Evolutionary conservation across 106 monocot species (phyloP), one percentile per base, ranked within the genome.

Genomic region (Vanilla planifolia): DNA sequence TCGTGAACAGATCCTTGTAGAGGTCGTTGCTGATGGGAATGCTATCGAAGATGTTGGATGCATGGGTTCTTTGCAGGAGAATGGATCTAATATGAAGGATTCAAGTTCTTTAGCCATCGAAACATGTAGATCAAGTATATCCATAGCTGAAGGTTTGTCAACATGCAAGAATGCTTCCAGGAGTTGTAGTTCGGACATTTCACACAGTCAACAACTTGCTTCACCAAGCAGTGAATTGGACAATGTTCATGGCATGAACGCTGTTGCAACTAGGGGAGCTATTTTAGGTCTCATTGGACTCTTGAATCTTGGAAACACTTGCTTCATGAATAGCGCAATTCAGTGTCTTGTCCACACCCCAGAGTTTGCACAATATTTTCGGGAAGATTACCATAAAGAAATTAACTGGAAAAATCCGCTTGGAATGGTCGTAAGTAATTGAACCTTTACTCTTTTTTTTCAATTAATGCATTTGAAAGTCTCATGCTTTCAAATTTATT

Each of bases 291-390:
- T 98, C 39, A 98, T 77, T 46, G 96, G 96, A 28, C 75, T 98
- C 42, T 64, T 85, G 48, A 98, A 98, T 59, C 81, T 98, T 66
- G 96, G 96, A 67, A 98, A 98, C 75, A 96, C 96, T n/a, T 96
- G 96, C 53, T 96, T 91, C 64, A 96, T 96, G 96, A 96, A 96
- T 61, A 91, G 85, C 75, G 84, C 96, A 32, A 85, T 98, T 67
- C 96, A 98, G 61, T 98, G 96, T 66, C 86, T 98, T 52, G 96
- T 98, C 22, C 96, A 98, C 66, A 98, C 96, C 43, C 96, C 96
- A 55, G 91, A 98, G 61, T 91, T 98, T 75, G 79, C 96, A 33
- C 73, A 77, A 70, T 98, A 91, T 60, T 98, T 98, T 59, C 80
- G 84, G 6, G 91, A 91, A 71, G 96, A 98, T 68, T 98, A 98